These are phyloP conservation scores for Hordeum marinum DNA, from an alignment of 176 grass and related monocot species.

Conservation along the genomic window DNA sequence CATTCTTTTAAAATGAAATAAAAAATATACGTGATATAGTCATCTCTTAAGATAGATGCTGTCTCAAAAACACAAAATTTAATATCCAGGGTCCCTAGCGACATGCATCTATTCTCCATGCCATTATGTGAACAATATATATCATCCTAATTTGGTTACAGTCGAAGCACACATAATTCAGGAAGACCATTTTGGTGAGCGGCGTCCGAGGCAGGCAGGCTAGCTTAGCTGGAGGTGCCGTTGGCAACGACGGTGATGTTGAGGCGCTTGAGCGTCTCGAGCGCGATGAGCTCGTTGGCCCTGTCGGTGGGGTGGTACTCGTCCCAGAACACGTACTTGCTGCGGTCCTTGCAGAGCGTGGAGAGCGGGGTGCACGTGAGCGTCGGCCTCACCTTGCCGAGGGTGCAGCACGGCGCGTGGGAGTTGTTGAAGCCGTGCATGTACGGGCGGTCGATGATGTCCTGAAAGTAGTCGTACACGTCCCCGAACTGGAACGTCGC, in stretches of 20 bases:
- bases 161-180: neutral
- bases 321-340: conserved; percentile 92
- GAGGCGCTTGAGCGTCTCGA: conserved; percentile 69
- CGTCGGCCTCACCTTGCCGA: conserved; percentile 66
- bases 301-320: conserved; percentile 94
- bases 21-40: no score
- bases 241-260: conserved; percentile 54
- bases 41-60: no score
- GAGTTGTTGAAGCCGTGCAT: conserved; percentile 88
- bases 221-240: conserved; percentile 12
- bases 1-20: no score
- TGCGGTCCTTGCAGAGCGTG: conserved; percentile 76
- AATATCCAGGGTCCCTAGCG: no score
- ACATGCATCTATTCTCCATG: no score
- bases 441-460: conserved; percentile 63
- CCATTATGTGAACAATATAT: neutral
- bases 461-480: conserved; percentile 84
- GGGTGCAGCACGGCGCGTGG: conserved; percentile 60
- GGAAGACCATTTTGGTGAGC: neutral
- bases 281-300: conserved; percentile 89
- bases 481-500: conserved; percentile 74
- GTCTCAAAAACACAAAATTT: no score
- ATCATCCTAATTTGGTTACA: neutral
- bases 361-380: conserved; percentile 88
- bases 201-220: no score